Conservation (phyloP, 2,329 filamentous ascomycete genomes). For the Phymatotrichopsis omnivora region DNA sequence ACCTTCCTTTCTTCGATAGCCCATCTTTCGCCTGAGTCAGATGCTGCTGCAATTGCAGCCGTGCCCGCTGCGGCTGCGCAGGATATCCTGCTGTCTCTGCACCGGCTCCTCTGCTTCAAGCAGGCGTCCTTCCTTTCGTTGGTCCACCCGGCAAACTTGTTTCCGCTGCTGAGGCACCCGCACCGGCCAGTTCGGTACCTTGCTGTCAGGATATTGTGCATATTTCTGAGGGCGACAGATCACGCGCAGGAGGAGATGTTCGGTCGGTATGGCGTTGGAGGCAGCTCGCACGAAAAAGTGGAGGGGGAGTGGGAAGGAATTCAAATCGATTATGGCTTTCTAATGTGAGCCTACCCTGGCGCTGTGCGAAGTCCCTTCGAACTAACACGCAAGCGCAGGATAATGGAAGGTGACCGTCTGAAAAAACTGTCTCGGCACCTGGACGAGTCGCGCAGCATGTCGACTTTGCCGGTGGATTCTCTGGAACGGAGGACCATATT, state of each 20-base stretch:
- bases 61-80: not conserved
- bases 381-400: constrained; percentile 11
- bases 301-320: constrained; percentile 64
- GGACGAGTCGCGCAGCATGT: constrained; percentile 36
- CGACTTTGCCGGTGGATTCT: too few relatives aligned
- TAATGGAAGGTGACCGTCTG: constrained; percentile 25
- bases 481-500: constrained; percentile 18
- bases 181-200: constrained; percentile 62
- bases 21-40: constrained; percentile 1
- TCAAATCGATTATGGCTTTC: constrained; percentile 67
- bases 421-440: constrained; percentile 44
- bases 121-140: constrained; percentile 21
- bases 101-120: constrained; percentile 24
- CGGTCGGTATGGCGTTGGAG: constrained; percentile 45
- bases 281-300: constrained; percentile 44
- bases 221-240: constrained; percentile 71
- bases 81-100: constrained; percentile 21
- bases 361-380: constrained; percentile 42
- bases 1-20: constrained; percentile 3
- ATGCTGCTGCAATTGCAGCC: not conserved
- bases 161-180: constrained; percentile 34
- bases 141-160: constrained; percentile 15
- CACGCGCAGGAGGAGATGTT: constrained; percentile 64
- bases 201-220: constrained; percentile 68
- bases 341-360: constrained; percentile 43